Percentiles rank a stretch among this genome's conserved stretches.
phyloP scores from a whole-genome alignment of 345 rosid genomes.

The Mangifera indica region DNA sequence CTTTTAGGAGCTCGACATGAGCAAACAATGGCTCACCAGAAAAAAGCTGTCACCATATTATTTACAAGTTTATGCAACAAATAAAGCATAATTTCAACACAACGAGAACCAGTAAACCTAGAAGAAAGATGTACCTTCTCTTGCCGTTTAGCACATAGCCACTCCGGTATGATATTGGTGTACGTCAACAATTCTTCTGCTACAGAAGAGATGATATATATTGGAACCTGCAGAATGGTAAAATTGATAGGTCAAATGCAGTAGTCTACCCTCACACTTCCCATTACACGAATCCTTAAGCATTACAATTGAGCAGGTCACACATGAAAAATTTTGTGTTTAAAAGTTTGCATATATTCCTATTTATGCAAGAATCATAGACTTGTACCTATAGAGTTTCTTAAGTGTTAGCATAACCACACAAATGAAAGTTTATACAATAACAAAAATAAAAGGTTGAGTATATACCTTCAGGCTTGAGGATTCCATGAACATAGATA shows the following conservation, averaged over 20 bases:
- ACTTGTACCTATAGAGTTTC: too few relatives aligned
- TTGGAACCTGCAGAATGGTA: conserved; percentile 58
- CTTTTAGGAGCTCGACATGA: conserved; percentile 56
- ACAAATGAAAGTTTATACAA: too few relatives aligned
- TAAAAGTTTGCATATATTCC: too few relatives aligned
- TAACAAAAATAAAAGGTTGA: too few relatives aligned
- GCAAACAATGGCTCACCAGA: conserved; percentile 76
- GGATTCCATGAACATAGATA: conserved; percentile 50
- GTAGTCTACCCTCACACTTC: too few relatives aligned
- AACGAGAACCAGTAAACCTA: conserved; percentile 13
- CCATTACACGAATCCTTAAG: too few relatives aligned
- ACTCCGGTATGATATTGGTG: conserved; percentile 73
- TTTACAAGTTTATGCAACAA: not conserved
- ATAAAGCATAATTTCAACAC: conserved; percentile 3
- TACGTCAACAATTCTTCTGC: conserved; percentile 80
- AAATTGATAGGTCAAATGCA: too few relatives aligned
- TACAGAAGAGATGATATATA: conserved; percentile 65
- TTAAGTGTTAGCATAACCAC: too few relatives aligned
- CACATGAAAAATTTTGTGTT: too few relatives aligned
- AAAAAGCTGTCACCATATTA: conserved; percentile 57
- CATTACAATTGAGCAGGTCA: too few relatives aligned
- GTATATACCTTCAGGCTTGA: conserved; percentile 44
- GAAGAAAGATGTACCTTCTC: conserved; percentile 52
- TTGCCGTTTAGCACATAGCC: conserved; percentile 76
- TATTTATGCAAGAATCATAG: too few relatives aligned